These are phyloP conservation scores for Penicillium canariense DNA, from an alignment of 495 filamentous ascomycete species.

Conservation along the genomic window DNA sequence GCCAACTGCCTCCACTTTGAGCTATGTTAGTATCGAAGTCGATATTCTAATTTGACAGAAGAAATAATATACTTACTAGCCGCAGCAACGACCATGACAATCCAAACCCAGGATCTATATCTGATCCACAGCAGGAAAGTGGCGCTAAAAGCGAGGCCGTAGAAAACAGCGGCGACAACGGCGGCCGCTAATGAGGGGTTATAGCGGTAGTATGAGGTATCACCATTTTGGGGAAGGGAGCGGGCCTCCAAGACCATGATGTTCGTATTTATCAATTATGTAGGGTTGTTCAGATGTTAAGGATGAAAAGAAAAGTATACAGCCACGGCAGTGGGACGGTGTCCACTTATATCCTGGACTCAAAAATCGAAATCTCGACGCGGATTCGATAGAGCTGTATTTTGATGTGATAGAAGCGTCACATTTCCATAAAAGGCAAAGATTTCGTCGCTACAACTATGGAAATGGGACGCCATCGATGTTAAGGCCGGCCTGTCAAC, in stretches of 20 bases:
- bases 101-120: constrained; percentile 45
- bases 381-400: not conserved
- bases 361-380: not conserved
- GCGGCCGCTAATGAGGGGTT: constrained; percentile 48
- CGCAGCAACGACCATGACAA: constrained; percentile 42
- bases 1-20: constrained; percentile 45
- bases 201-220: constrained; percentile 42
- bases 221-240: not conserved
- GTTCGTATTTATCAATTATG: not conserved
- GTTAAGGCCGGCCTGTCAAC: not conserved
- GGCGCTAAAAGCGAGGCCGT: constrained; percentile 35
- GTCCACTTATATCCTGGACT: not conserved
- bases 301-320: not conserved
- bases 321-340: not conserved
- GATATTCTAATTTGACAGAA: not conserved
- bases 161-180: constrained; percentile 49
- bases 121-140: constrained; percentile 41
- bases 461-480: not conserved
- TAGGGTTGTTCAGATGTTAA: not conserved
- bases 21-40: constrained; percentile 1
- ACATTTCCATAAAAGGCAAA: not conserved
- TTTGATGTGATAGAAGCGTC: not conserved
- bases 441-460: not conserved
- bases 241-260: not conserved
- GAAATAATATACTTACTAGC: constrained; percentile 31